Base-by-base conservation (phyloP, 768 basidiomycete species). In the Hydnomerulius pinastri region DNA sequence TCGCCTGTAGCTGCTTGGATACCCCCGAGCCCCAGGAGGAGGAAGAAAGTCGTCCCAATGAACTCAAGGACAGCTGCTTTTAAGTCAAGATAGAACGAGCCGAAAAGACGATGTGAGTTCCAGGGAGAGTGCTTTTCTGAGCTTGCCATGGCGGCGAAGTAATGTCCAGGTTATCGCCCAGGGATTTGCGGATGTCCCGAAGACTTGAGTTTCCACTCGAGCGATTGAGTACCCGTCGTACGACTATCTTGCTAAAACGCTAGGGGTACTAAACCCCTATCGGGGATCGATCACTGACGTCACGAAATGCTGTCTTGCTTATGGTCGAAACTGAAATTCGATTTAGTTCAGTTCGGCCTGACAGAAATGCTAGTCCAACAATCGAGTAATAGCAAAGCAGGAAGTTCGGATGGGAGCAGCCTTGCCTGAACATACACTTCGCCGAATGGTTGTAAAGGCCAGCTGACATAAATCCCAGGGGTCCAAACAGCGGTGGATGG, bases 21-120 rank as follows among this genome's bases (percentile, higher is more conserved):
- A 2, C 83, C 82, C 2, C 85, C 85, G 3, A 84, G 72, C 9
- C 80, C 85, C 35, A 86, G 73, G n/a, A 83, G 73, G 23, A 87
- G 73, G 66, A 88, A 87, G 50, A 81, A 69, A 0, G 75, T 71
- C 4, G 85, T 85, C 20, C 84, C 82, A 32, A 82, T 60, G 48
- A 81, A 81, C 57, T 86, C 84, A 20, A 84, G 69, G n/a, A 64
- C 51, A 3, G 82, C 81, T 0, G 82, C 82, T 24, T 64, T 68
- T 35, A 71, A 36, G 55, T 83, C 83, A 3, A 74, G 57, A 12
- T 53, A 45, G 45, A 78, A 25, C 15, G 57, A 50, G 20, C 54
- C 50, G 46, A 72, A 65, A 43, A 71, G 54, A 20, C 35, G 56
- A 15, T 51, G 50, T 37, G 65, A 65, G 21, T 50, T 64, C 63